phyloP scores from a whole-genome alignment of 371 early-diverging fungal genomes.

The Catenaria anguillulae region DNA sequence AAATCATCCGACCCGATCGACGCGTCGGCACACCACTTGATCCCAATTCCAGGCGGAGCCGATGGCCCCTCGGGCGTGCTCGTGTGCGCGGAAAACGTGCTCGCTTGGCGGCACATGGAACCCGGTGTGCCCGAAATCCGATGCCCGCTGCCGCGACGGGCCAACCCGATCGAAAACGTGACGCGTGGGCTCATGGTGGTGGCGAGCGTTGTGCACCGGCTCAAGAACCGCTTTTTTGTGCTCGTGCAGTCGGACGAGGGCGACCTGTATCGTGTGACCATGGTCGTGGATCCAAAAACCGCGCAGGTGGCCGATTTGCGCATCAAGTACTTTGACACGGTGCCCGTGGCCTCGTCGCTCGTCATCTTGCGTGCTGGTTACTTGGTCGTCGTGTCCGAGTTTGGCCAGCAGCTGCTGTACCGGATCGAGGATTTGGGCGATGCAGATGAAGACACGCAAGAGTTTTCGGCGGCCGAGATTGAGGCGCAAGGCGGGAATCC shows the following conservation, averaged over 20 bases:
- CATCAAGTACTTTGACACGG: slow-evolving; percentile 89
- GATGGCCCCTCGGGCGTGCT: slow-evolving; percentile 96
- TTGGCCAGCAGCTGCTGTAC: slow-evolving; percentile 80
- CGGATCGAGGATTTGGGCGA: slow-evolving; percentile 88
- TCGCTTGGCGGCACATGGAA: slow-evolving; percentile 71
- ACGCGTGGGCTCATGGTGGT: slow-evolving; percentile 58
- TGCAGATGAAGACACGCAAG: slow-evolving; percentile 58
- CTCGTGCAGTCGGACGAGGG: slow-evolving; percentile 84
- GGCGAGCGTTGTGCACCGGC: slow-evolving; percentile 69
- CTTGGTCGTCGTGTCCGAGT: slow-evolving; percentile 76
- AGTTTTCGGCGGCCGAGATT: slow-evolving; percentile 54
- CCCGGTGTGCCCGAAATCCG: slow-evolving; percentile 36
- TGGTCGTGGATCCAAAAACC: slow-evolving; percentile 38
- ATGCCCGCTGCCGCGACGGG: slow-evolving; percentile 74
- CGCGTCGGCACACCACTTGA: slow-evolving; percentile 55
- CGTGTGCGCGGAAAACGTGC: slow-evolving; percentile 77
- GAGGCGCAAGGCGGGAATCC: slow-evolving; percentile 27
- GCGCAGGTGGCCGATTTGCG: slow-evolving; percentile 39
- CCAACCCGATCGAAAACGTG: slow-evolving; percentile 46
- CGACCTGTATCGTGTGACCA: slow-evolving; percentile 84
- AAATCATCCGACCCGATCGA: slow-evolving; percentile 81
- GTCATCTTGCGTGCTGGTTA: slow-evolving; percentile 85
- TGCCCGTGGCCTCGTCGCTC: slow-evolving; percentile 63
- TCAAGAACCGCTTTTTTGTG: slow-evolving; percentile 80
- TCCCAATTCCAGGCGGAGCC: slow-evolving; percentile 70